Conservation (phyloP, 2,329 filamentous ascomycete species). For the Aspergillus tubingensis region DNA sequence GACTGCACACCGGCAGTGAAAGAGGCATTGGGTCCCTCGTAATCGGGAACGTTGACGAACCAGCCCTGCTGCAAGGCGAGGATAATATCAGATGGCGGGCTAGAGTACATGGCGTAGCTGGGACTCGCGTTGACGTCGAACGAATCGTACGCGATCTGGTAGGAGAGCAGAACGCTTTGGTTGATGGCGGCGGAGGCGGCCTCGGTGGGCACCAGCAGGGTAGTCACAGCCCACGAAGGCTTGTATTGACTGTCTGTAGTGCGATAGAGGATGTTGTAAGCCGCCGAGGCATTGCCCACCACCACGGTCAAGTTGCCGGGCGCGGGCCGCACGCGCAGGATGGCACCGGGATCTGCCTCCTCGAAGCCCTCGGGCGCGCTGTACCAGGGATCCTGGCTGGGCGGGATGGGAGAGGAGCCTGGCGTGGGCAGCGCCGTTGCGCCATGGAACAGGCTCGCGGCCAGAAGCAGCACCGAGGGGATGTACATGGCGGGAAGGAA, state of each 20-base stretch:
- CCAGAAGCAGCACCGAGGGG: conserved; percentile 4
- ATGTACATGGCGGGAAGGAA: conserved; percentile 1
- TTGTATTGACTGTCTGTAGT: conserved; percentile 21
- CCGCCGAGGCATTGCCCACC: conserved; percentile 12
- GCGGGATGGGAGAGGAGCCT: conserved; percentile 3
- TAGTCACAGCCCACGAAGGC: conserved; percentile 34
- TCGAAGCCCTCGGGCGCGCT: conserved; percentile 19
- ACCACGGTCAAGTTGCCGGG: conserved; percentile 17
- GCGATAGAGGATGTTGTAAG: conserved; percentile 22
- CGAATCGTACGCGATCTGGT: conserved; percentile 39
- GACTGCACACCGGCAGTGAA: conserved; percentile 45
- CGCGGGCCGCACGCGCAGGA: conserved; percentile 20
- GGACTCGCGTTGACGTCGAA: conserved; percentile 24
- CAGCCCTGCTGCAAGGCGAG: conserved; percentile 46
- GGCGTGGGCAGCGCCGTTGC: conserved; percentile 6
- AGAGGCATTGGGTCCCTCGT: conserved; percentile 46
- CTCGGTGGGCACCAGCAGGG: conserved; percentile 36
- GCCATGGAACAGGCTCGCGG: conserved; percentile 3
- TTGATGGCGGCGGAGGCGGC: conserved; percentile 21
- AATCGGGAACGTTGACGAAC: conserved; percentile 52
- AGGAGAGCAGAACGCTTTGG: conserved; percentile 36
- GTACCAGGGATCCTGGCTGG: conserved; percentile 21
- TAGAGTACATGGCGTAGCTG: conserved; percentile 20
- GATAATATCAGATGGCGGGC: conserved; percentile 36
- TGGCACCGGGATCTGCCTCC: conserved; percentile 11